Conservation (phyloP, 768 basidiomycete genomes). For the Crassisporium funariophilum region DNA sequence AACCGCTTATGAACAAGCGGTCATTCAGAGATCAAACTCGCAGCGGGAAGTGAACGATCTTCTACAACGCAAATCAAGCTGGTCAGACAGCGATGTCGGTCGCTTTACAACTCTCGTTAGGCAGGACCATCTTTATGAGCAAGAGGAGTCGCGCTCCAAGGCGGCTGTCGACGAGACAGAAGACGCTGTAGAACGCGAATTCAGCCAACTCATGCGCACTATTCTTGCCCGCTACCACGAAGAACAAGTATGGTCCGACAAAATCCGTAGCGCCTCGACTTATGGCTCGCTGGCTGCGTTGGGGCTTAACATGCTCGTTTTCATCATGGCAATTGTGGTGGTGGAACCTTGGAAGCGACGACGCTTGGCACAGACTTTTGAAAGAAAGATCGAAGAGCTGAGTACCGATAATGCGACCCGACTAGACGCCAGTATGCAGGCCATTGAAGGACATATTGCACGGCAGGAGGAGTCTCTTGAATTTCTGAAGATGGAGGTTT, state of each 20-base stretch:
- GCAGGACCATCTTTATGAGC: slow-evolving; percentile 86
- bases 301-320: slow-evolving; percentile 87
- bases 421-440: slow-evolving; percentile 49
- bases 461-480: slow-evolving; percentile 42
- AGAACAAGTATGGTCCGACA: slow-evolving; percentile 99
- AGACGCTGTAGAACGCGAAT: slow-evolving; percentile 81
- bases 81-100: slow-evolving; percentile 86
- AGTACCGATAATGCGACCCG: slow-evolving; percentile 52
- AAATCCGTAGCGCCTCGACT: slow-evolving; percentile 93
- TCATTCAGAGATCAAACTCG: slow-evolving; percentile 77
- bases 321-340: slow-evolving; percentile 83
- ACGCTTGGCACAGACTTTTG: slow-evolving; percentile 85
- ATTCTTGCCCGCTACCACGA: slow-evolving; percentile 96
- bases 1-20: slow-evolving; percentile 72
- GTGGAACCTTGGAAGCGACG: slow-evolving; percentile 98
- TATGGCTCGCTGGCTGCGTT: slow-evolving; percentile 89
- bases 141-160: slow-evolving; percentile 75
- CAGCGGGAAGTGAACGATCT: slow-evolving; percentile 97
- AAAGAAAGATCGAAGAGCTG: slow-evolving; percentile 76
- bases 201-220: slow-evolving; percentile 82
- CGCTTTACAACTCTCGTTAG: slow-evolving; percentile 90
- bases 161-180: slow-evolving; percentile 68
- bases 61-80: slow-evolving; percentile 89
- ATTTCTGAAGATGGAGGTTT: slow-evolving; percentile 26
- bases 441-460: slow-evolving; percentile 50